Percentiles rank a stretch among this genome's conserved stretches.
These are phyloP conservation scores for Myriosclerotinia scirpicola DNA, from an alignment of 2,329 filamentous ascomycete genomes.

Conservation along the genomic window DNA sequence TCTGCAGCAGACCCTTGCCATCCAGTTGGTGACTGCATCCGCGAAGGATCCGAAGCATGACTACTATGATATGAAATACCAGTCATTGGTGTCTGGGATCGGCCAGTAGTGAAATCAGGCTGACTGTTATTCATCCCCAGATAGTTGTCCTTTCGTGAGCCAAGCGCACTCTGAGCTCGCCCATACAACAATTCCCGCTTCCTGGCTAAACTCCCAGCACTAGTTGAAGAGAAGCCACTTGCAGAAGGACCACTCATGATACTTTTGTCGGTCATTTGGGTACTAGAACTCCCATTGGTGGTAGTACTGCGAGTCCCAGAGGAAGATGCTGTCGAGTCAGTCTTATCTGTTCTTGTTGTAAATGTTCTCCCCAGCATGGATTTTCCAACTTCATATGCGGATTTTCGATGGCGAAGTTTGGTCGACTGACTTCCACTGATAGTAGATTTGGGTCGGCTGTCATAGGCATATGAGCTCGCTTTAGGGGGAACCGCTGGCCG, in stretches of 20 bases:
- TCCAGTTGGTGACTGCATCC: constrained; percentile 64
- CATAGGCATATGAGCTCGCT: constrained; percentile 44
- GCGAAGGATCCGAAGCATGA: constrained; percentile 57
- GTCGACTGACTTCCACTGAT: constrained; percentile 48
- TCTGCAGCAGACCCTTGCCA: constrained; percentile 55
- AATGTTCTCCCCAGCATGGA: constrained; percentile 73
- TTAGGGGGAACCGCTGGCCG: constrained; percentile 48
- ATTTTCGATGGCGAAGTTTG: constrained; percentile 65
- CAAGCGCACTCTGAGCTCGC: constrained; percentile 65
- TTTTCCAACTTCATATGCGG: constrained; percentile 73
- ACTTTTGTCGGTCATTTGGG: constrained; percentile 76
- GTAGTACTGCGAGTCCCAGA: constrained; percentile 66
- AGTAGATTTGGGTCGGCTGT: constrained; percentile 57
- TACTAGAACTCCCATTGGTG: constrained; percentile 66
- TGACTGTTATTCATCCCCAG: constrained; percentile 35
- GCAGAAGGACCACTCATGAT: constrained; percentile 94
- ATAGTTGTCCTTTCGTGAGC: constrained; percentile 52
- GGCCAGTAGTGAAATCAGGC: constrained; percentile 47
- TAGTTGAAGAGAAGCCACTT: constrained; percentile 88
- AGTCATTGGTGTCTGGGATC: constrained; percentile 66
- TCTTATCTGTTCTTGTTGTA: constrained; percentile 80
- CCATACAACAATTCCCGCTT: constrained; percentile 55
- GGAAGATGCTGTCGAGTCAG: constrained; percentile 73
- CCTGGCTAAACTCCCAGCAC: constrained; percentile 87
- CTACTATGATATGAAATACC: constrained; percentile 90